A percentile compares a stretch with the other conserved stretches of the same genome.
Evolutionary conservation across 2,329 filamentous ascomycete genomes (phyloP).

Genomic region (Clarireedia paspali): DNA sequence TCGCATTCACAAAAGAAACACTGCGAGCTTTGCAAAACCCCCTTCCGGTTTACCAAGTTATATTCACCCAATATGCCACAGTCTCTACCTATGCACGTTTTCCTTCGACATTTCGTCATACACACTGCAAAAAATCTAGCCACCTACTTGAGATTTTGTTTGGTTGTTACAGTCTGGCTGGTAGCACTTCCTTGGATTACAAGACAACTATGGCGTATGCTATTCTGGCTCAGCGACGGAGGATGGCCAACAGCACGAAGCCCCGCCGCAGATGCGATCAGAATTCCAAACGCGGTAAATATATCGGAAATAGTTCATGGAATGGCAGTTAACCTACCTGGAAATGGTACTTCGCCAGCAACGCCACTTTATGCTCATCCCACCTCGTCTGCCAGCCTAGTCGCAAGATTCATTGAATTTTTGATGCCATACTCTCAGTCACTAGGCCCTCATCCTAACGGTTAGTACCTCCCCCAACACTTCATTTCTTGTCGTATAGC

Average conservation of each 20-base stretch:
- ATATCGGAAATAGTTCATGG: conserved; percentile 17
- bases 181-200: conserved; percentile 84
- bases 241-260: conserved; percentile 21
- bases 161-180: conserved; percentile 85
- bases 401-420: conserved; percentile 27
- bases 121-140: conserved; percentile 66
- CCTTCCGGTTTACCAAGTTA: conserved; percentile 95
- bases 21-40: conserved; percentile 98
- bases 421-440: conserved; percentile 22
- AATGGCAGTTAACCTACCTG: conserved; percentile 18
- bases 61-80: conserved; percentile 92
- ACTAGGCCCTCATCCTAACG: conserved; percentile 19
- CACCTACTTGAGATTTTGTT: conserved; percentile 67
- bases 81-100: conserved; percentile 71
- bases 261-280: conserved; percentile 1
- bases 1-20: conserved; percentile 99
- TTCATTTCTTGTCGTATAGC: conserved; percentile 23
- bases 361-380: conserved; percentile 24
- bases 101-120: conserved; percentile 67
- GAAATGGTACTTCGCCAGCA: conserved; percentile 26
- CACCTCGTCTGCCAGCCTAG: conserved; percentile 34
- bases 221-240: conserved; percentile 64
- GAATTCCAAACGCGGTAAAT: conserved; percentile 12
- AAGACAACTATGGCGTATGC: conserved; percentile 81
- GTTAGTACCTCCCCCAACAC: conserved; percentile 20